Evolutionary conservation across 2,329 filamentous ascomycete genomes (phyloP), one percentile per base, ranked within the genome.

Genomic region (Chrysoporthe puriensis): DNA sequence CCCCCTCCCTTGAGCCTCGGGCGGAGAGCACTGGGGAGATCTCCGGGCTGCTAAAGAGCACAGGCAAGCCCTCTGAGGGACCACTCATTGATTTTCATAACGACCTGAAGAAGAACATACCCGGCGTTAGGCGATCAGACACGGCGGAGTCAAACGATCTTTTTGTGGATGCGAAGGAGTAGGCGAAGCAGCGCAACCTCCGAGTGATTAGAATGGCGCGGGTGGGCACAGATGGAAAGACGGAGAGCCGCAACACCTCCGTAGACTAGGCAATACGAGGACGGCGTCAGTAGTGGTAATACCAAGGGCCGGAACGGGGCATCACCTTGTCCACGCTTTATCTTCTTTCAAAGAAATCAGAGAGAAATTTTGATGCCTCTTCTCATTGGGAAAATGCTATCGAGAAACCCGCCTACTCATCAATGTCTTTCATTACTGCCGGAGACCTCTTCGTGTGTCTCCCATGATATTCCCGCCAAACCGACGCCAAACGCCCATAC

Each of bases 11-110:
- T 32, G n/a, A 66, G 63, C 36, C 66, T 42, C 46, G 69, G 26
- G 42, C 65, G 56, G 66, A 43, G 70, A 80, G 70, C 67, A 74
- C 75, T n/a, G 60, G 70, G 26, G 80, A 84, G 62, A 82, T 86
- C 46, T 73, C 82, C 46, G 67, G 71, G 11, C 73, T 86, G 76
- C 77, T 87, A 21, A 73, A 78, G 42, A 76, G 80, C 9, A 87
- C 85, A 5, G 83, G 84, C 14, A 81, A 79, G 66, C 80, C 78
- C 21, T 77, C 80, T 1, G 70, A 73, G 5, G 85, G 85, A 0
- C 83, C 85, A 1, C 76, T 88, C 60, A 80, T 89, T 44, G 85
- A 89, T 74, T 88, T 90, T 67, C 79, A 83, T 18, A 73, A 82
- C 13, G 86, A 89, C 67, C 56, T 89, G 74, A 84, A 84, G 75